Evolutionary conservation across 2,329 filamentous ascomycete species (phyloP).

Genomic region (Ophiostoma pallidulum): DNA sequence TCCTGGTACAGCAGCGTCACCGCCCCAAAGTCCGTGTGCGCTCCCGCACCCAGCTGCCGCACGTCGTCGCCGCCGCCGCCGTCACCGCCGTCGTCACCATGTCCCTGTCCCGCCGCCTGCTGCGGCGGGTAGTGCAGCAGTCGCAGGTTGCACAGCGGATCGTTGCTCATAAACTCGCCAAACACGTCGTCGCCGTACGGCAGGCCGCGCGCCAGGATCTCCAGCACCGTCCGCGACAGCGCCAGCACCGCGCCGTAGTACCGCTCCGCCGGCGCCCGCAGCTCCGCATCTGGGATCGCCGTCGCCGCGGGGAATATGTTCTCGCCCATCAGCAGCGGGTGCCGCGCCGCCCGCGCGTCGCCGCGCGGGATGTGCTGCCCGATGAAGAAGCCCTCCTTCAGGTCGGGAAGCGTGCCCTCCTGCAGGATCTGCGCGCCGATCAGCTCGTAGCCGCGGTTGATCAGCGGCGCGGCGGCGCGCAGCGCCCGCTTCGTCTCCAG

Average conservation of each 20-base stretch:
- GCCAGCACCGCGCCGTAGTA: conserved; percentile 32
- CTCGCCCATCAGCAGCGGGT: conserved; percentile 32
- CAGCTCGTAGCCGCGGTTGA: conserved; percentile 41
- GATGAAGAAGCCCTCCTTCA: conserved; percentile 38
- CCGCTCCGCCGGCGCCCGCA: conserved; percentile 29
- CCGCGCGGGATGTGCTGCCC: conserved; percentile 28
- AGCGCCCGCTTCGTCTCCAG: conserved; percentile 35
- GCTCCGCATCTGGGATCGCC: conserved; percentile 19
- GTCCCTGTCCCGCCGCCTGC: too few relatives aligned
- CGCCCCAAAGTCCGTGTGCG: conserved; percentile 46
- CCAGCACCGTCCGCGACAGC: conserved; percentile 32
- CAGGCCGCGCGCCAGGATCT: conserved; percentile 33
- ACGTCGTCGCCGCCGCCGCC: too few relatives aligned
- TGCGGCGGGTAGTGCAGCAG: conserved; percentile 42
- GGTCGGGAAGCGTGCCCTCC: conserved; percentile 33
- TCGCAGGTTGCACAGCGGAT: conserved; percentile 34
- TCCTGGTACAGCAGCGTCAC: conserved; percentile 48
- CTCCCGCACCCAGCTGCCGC: conserved; percentile 31
- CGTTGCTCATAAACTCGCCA: conserved; percentile 30
- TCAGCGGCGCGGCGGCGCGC: conserved; percentile 14
- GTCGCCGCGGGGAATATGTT: conserved; percentile 26
- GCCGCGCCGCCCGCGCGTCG: conserved; percentile 22
- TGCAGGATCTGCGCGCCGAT: conserved; percentile 37
- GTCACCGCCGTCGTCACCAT: too few relatives aligned
- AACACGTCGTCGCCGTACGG: conserved; percentile 33